phyloP scores from a whole-genome alignment of 2,329 filamentous ascomycete species.

The Chalaropsis thielavioides region DNA sequence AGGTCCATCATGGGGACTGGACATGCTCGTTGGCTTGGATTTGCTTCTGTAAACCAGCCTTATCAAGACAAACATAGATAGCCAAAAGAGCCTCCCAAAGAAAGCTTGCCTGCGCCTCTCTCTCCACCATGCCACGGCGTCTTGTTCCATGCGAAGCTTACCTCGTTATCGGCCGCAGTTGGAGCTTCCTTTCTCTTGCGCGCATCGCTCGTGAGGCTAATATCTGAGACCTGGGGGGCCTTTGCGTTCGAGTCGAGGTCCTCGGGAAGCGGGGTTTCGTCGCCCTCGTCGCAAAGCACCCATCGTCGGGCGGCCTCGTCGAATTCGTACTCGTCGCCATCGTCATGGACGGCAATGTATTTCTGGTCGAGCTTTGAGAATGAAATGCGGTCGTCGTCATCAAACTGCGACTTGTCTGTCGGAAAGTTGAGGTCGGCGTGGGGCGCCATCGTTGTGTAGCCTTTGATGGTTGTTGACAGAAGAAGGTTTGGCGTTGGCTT shows the following conservation, averaged over 20 bases:
- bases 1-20: not conserved
- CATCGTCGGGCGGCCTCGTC: slow-evolving; percentile 57
- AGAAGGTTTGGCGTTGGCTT: not conserved
- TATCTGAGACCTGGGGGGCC: not conserved
- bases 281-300: slow-evolving; percentile 41
- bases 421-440: slow-evolving; percentile 30
- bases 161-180: slow-evolving; percentile 28
- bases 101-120: not conserved
- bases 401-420: slow-evolving; percentile 52
- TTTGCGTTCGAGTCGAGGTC: not conserved
- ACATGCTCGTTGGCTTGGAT: not conserved
- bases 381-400: slow-evolving; percentile 66
- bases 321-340: slow-evolving; percentile 76
- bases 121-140: not conserved
- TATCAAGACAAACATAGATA: not conserved
- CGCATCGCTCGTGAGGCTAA: not conserved
- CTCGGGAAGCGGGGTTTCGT: slow-evolving; percentile 19
- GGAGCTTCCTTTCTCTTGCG: slow-evolving; percentile 31
- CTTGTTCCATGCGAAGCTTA: slow-evolving; percentile 25
- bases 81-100: not conserved
- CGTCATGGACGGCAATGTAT: slow-evolving; percentile 70
- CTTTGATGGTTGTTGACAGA: not conserved
- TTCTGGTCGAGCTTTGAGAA: slow-evolving; percentile 73
- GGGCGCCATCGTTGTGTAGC: slow-evolving; percentile 4
- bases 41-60: not conserved